These are phyloP conservation scores for Soucietia sequanensis DNA, from an alignment of 805 yeast species.

Conservation along the genomic window DNA sequence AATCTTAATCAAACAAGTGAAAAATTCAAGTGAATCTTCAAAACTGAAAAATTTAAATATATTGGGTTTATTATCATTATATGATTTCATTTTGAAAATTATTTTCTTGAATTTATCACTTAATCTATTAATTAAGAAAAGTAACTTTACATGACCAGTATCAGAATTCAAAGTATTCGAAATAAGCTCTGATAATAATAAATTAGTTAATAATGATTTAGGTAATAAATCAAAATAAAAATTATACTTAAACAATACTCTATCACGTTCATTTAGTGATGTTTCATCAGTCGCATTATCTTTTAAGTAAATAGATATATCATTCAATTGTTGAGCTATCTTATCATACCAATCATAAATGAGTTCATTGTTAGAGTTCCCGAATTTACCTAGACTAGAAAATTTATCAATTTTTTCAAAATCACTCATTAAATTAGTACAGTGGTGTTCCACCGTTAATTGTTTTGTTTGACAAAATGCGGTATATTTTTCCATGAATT, in stretches of 20 bases:
- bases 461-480: slow-evolving; percentile 24
- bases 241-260: slow-evolving; percentile 4
- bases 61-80: too few relatives aligned
- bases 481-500: slow-evolving; percentile 24
- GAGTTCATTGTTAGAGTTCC: background rate
- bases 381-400: background rate
- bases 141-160: slow-evolving; percentile 14
- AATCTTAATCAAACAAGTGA: slow-evolving; percentile 14
- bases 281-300: slow-evolving; percentile 2
- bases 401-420: background rate
- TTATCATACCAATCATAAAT: background rate
- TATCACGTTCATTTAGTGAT: slow-evolving; percentile 3
- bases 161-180: slow-evolving; percentile 16
- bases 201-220: slow-evolving; percentile 11
- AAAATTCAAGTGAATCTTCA: slow-evolving; percentile 6
- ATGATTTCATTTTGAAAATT: slow-evolving; percentile 7
- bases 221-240: slow-evolving; percentile 15
- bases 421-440: slow-evolving; percentile 5
- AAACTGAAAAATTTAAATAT: background rate
- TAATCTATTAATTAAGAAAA: slow-evolving; percentile 14
- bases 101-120: slow-evolving; percentile 10
- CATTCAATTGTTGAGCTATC: too few relatives aligned
- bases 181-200: slow-evolving; percentile 17
- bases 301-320: too few relatives aligned
- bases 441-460: slow-evolving; percentile 24